Evolutionary conservation across 306 rosid species (phyloP), one percentile per base, ranked within the genome.

Genomic region (Astragalus glycyphyllos): DNA sequence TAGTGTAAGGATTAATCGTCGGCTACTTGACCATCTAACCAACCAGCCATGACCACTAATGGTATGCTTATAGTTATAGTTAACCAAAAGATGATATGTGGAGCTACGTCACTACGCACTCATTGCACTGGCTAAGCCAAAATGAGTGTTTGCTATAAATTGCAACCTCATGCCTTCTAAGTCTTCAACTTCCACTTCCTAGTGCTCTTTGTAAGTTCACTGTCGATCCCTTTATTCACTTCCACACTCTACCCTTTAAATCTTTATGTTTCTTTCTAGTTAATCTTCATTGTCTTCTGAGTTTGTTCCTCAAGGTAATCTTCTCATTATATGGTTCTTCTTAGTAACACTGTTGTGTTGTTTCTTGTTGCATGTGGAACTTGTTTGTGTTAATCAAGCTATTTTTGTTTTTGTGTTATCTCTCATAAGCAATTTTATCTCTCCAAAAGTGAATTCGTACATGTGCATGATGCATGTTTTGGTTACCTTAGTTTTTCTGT

Each of bases 91-190:
- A 8, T 38, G 69, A 29, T 53, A 68, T 76, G 70, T 77, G 79
- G 79, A 66, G 54, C 6, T 37, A 68, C 77, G 79, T 81, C 79
- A 77, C 61, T 41, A 10, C 29, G 70, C 82, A 81, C 82, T 67
- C 35, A 51, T 71, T 8, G 6, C 23, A 57, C 45, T 42, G 16
- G 11, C 20, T 10, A 51, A 23, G 50, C 68, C 58, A 13, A 72
- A 41, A 4, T 8, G 15, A 29, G 41, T n/a, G 5, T 9, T 31
- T 23, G 13, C 15, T 72, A 78, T 78, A 72, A 79, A 79, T 73
- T 17, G 61, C 47, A 67, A n/a, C 29, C 20, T 35, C 13, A 7
- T 59, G 9, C 4, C 64, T 41, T 68, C 10, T 17, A 48, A 13
- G 11, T 66, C 74, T 29, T 34, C 65, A 77, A 44, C 50, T n/a